Evolutionary conservation across 2,329 filamentous ascomycete species (phyloP).

Genomic region (Pseudovirgaria hyperparasitica): DNA sequence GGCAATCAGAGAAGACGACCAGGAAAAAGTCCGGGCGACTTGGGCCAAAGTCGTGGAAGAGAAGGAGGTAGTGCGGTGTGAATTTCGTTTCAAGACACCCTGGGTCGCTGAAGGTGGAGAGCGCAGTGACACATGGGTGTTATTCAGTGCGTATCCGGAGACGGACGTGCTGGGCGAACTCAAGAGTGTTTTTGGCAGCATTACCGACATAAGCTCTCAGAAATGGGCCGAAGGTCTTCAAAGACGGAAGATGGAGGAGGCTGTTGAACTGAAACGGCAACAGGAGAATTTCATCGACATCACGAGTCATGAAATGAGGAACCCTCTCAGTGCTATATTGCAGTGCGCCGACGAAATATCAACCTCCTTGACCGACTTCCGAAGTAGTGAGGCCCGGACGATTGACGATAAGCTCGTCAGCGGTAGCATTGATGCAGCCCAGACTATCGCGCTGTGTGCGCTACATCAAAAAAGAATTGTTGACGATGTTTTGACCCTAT

Average conservation of each 20-base stretch:
- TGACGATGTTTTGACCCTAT: conserved; percentile 34
- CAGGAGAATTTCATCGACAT: conserved; percentile 78
- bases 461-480: conserved; percentile 59
- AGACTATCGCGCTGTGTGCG: conserved; percentile 66
- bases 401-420: conserved; percentile 36
- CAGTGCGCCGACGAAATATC: conserved; percentile 67
- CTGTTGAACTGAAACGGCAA: conserved; percentile 65
- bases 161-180: conserved; percentile 49
- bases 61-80: conserved; percentile 52
- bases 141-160: conserved; percentile 67
- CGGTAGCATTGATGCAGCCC: conserved; percentile 57
- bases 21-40: conserved; percentile 41
- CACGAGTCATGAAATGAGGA: conserved; percentile 64
- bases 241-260: conserved; percentile 64
- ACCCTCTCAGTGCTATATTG: conserved; percentile 60
- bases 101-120: conserved; percentile 48
- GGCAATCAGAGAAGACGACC: conserved; percentile 55
- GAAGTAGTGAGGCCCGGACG: conserved; percentile 33
- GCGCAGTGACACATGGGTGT: conserved; percentile 57
- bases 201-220: conserved; percentile 76
- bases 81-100: conserved; percentile 62
- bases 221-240: conserved; percentile 77
- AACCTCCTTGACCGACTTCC: conserved; percentile 34
- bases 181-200: conserved; percentile 66
- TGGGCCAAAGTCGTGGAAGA: conserved; percentile 52